Evolutionary conservation across 2,329 filamentous ascomycete genomes (phyloP).

Genomic region (Botrytis cinerea): DNA sequence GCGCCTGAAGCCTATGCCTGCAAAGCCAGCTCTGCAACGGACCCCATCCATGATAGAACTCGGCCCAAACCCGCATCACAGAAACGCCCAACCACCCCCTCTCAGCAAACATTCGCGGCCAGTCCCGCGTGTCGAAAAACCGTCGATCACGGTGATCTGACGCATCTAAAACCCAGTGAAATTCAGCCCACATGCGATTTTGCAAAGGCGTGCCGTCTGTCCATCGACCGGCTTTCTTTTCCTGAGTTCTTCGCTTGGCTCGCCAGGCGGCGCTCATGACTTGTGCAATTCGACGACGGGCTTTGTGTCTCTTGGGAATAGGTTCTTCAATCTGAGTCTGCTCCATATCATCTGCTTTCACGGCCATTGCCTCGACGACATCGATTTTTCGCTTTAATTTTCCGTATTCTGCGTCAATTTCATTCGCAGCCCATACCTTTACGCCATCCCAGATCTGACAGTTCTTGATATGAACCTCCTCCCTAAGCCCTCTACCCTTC

Average conservation of each 20-base stretch:
- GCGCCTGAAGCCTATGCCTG: neutral
- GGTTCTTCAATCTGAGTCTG: neutral
- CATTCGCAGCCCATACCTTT: slow-evolving; percentile 11
- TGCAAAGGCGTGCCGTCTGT: slow-evolving; percentile 32
- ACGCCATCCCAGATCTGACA: slow-evolving; percentile 18
- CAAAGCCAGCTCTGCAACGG: slow-evolving; percentile 20
- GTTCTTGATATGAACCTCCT: slow-evolving; percentile 21
- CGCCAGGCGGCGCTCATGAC: slow-evolving; percentile 32
- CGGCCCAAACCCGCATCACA: neutral
- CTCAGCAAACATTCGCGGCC: slow-evolving; percentile 4
- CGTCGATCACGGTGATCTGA: slow-evolving; percentile 22
- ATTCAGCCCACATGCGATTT: slow-evolving; percentile 32
- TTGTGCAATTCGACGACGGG: slow-evolving; percentile 26
- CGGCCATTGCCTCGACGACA: neutral
- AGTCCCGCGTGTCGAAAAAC: slow-evolving; percentile 14
- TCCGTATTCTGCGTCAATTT: neutral
- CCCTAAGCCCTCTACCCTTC: slow-evolving; percentile 26
- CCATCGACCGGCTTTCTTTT: slow-evolving; percentile 37
- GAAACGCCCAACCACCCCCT: neutral
- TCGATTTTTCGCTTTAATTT: slow-evolving; percentile 20
- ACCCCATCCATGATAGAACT: slow-evolving; percentile 17
- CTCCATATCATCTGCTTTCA: neutral
- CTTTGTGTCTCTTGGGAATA: slow-evolving; percentile 23
- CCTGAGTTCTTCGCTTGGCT: slow-evolving; percentile 28
- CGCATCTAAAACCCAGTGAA: slow-evolving; percentile 34